These are phyloP conservation scores for Hanseniaspora meyeri DNA, from an alignment of 805 yeast species.

Conservation along the genomic window DNA sequence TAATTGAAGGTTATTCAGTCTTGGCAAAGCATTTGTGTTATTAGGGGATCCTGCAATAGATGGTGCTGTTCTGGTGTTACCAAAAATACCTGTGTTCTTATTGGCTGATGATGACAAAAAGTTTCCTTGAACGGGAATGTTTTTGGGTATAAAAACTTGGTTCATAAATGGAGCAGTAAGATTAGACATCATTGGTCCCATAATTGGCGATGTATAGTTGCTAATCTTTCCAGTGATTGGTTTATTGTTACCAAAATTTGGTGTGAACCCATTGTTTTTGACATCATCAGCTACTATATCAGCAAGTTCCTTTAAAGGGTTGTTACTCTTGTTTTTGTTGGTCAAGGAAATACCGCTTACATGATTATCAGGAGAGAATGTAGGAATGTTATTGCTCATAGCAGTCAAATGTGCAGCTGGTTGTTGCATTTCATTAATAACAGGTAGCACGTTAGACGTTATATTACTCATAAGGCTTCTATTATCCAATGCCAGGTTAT, in stretches of 20 bases:
- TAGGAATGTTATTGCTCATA: neutral
- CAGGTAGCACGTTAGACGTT: neutral
- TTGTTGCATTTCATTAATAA: neutral
- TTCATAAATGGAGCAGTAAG: neutral
- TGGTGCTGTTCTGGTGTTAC: neutral
- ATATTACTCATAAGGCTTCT: neutral
- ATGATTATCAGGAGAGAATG: neutral
- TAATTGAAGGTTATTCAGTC: neutral
- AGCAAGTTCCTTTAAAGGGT: slow-evolving; percentile 4
- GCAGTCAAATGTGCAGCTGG: neutral
- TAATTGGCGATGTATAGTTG: neutral
- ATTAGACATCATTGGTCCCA: neutral
- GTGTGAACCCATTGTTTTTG: neutral
- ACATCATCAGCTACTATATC: neutral
- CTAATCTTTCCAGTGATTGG: neutral
- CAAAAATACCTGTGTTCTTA: neutral
- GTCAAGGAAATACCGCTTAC: neutral
- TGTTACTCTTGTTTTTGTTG: neutral
- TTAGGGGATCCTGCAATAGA: neutral
- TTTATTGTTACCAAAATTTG: neutral
- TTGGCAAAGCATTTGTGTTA: neutral
- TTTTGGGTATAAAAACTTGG: neutral
- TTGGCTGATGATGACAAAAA: neutral
- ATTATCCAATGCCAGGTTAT: neutral
- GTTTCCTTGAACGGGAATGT: neutral